These are phyloP conservation scores for Parafenestella ontariensis DNA, from an alignment of 2,329 filamentous ascomycete genomes.

Conservation along the genomic window DNA sequence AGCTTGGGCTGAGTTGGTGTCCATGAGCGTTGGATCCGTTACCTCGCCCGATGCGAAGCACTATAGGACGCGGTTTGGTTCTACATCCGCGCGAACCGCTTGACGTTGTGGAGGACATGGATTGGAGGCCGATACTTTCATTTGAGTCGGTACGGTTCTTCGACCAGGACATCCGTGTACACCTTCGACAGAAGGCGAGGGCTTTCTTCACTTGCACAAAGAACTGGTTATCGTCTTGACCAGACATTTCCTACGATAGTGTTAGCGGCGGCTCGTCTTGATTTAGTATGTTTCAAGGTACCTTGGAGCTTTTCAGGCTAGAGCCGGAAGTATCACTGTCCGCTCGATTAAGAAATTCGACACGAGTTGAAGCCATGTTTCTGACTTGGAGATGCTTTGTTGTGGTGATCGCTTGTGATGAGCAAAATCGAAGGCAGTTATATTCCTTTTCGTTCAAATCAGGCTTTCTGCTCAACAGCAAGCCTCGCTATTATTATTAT, in stretches of 20 bases:
- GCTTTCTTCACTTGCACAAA: constrained; percentile 4
- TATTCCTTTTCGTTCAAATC: neutral
- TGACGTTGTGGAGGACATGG: neutral
- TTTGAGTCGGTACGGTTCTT: neutral
- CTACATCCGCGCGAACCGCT: neutral
- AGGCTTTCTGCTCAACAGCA: neutral
- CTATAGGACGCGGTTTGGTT: neutral
- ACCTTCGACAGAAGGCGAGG: constrained; percentile 6
- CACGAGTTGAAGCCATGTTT: neutral
- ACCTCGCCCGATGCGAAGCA: neutral
- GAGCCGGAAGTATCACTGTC: neutral
- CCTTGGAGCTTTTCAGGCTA: neutral
- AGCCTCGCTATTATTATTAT: neutral
- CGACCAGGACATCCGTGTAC: neutral
- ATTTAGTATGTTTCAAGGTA: neutral
- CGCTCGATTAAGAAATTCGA: neutral
- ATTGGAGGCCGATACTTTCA: constrained; percentile 2
- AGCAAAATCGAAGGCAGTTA: neutral
- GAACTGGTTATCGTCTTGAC: neutral
- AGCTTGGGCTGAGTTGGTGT: neutral
- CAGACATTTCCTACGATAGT: neutral
- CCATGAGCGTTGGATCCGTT: neutral
- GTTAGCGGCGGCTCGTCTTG: neutral
- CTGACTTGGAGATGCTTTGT: neutral
- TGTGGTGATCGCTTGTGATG: neutral